Percentiles rank a stretch among this genome's conserved stretches.
Conservation (phyloP, 148 eudicot genomes). For the Nepenthes mirabilis region DNA sequence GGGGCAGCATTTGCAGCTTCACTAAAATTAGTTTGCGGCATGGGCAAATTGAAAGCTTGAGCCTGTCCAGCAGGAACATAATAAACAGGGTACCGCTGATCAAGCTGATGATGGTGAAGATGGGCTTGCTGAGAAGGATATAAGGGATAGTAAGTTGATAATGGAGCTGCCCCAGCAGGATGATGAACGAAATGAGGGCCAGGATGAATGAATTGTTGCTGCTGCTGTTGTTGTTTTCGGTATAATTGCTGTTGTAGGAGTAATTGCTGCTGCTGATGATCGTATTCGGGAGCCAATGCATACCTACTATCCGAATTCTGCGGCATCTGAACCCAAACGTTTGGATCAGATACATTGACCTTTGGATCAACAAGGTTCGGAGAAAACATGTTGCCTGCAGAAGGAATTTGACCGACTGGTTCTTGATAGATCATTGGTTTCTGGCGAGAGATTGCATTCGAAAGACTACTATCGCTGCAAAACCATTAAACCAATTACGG, state of each 20-base stretch:
- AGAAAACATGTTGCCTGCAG: constrained; percentile 27
- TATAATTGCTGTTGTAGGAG: constrained; percentile 46
- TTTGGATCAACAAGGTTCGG: constrained; percentile 27
- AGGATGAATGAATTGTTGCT: constrained; percentile 50
- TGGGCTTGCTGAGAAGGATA: constrained; percentile 63
- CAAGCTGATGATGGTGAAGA: constrained; percentile 25
- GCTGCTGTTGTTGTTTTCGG: constrained; percentile 33
- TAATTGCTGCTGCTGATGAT: constrained; percentile 31
- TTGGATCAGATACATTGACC: constrained; percentile 17
- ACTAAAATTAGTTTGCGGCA: constrained; percentile 32
- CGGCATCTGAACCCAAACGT: constrained; percentile 32
- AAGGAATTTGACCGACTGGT: constrained; percentile 28
- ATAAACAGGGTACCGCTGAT: constrained; percentile 46
- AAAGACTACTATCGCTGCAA: constrained; percentile 60
- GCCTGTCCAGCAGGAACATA: constrained; percentile 52
- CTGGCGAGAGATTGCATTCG: constrained; percentile 49
- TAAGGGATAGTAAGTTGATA: constrained; percentile 44
- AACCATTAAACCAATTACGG: constrained; percentile 9
- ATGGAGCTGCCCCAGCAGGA: constrained; percentile 43
- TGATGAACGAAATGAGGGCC: constrained; percentile 46
- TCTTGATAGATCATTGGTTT: constrained; percentile 53
- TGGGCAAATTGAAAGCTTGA: constrained; percentile 51
- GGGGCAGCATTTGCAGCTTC: constrained; percentile 22
- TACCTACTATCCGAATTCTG: constrained; percentile 52
- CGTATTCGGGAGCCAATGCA: constrained; percentile 34